A percentile compares a stretch with the other conserved stretches of the same genome.
These are phyloP conservation scores for Trichoderma cornu-damae DNA, from an alignment of 2,329 filamentous ascomycete genomes.

Conservation along the genomic window DNA sequence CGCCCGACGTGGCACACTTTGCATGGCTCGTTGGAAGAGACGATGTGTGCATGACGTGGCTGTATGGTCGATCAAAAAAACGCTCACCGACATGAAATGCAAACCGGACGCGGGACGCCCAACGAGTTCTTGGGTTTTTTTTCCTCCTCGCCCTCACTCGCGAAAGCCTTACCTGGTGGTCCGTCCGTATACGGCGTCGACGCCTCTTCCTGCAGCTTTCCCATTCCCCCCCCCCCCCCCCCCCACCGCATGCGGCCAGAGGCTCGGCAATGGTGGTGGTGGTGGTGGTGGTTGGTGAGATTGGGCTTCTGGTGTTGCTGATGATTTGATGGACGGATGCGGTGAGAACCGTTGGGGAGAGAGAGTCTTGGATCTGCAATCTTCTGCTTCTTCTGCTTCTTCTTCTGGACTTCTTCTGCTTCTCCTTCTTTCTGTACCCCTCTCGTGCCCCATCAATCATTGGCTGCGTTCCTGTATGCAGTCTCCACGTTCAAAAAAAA, in stretches of 20 bases:
- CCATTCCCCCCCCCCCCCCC: too few species aligned
- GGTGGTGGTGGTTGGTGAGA: neutral
- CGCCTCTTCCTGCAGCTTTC: neutral
- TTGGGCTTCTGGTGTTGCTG: neutral
- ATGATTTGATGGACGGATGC: slow-evolving; percentile 10
- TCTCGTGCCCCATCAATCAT: neutral
- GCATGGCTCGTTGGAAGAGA: neutral
- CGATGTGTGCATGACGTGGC: neutral
- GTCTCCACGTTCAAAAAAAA: neutral
- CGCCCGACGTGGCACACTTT: slow-evolving; percentile 5
- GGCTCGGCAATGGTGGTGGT: neutral
- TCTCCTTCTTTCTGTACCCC: neutral
- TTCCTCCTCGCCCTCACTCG: neutral
- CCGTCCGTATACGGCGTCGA: neutral
- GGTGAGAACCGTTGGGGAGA: neutral
- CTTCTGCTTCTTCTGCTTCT: too few species aligned
- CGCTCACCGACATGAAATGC: slow-evolving; percentile 1
- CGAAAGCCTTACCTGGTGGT: neutral
- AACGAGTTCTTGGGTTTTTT: neutral
- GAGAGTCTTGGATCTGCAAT: neutral
- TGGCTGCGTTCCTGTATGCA: neutral
- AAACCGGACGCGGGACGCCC: neutral
- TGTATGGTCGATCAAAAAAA: slow-evolving; percentile 14
- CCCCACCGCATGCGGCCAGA: neutral
- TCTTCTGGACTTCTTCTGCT: too few species aligned